Evolutionary conservation across 805 yeast species (phyloP).

Genomic region (Wickerhamiella azyma): DNA sequence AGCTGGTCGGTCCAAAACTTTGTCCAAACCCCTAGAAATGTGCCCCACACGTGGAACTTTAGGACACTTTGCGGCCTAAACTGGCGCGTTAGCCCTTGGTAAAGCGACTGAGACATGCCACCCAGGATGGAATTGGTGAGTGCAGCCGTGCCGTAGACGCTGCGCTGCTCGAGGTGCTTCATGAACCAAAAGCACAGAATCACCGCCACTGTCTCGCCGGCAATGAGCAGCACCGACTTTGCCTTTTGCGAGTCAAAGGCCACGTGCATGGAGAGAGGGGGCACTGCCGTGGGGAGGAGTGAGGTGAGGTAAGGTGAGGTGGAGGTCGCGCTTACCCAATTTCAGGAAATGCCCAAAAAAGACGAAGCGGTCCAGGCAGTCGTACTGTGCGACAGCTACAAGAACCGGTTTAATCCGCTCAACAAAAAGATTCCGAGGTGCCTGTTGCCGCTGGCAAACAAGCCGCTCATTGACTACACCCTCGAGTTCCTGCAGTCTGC

Average conservation of each 20-base stretch:
- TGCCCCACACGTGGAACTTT: conserved; percentile 29
- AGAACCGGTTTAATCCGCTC: conserved; percentile 84
- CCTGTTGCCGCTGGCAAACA: conserved; percentile 79
- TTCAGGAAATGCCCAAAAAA: conserved; percentile 16
- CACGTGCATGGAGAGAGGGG: no score
- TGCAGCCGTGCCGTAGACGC: conserved; percentile 24
- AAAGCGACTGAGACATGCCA: conserved; percentile 25
- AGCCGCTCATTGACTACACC: conserved; percentile 89
- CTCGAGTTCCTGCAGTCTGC: conserved; percentile 85
- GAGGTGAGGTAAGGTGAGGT: no score
- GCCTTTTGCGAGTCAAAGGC: neutral
- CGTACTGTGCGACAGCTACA: conserved; percentile 86
- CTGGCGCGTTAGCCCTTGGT: conserved; percentile 19
- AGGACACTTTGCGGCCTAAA: conserved; percentile 15
- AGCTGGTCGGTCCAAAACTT: conserved; percentile 28
- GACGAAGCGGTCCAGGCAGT: conserved; percentile 59
- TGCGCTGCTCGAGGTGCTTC: conserved; percentile 16
- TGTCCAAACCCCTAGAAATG: conserved; percentile 25
- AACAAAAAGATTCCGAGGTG: conserved; percentile 81
- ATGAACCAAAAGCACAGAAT: conserved; percentile 17
- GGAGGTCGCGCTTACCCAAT: neutral
- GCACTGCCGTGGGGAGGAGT: no score
- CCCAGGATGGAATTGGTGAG: conserved; percentile 21
- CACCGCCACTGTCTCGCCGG: conserved; percentile 17
- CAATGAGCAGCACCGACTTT: conserved; percentile 9